Evolutionary conservation across 2,329 filamentous ascomycete genomes (phyloP).

Genomic region (Cryphonectria carpinicola): DNA sequence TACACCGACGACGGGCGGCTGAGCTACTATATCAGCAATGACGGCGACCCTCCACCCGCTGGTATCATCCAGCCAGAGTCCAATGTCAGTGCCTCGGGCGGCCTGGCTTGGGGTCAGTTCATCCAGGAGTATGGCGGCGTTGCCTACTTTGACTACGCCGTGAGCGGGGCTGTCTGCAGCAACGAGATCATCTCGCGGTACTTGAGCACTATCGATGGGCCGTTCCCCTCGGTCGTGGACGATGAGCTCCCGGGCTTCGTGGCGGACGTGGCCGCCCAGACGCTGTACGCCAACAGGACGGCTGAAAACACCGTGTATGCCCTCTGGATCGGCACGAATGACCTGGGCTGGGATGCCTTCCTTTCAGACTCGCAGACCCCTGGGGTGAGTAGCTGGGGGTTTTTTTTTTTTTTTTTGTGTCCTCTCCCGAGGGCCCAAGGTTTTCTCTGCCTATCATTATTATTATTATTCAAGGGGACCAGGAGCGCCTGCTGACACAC

Average conservation of each 20-base stretch:
- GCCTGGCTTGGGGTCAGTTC: constrained; percentile 70
- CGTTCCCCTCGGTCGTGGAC: constrained; percentile 65
- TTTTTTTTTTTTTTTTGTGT: not conserved
- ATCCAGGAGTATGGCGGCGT: constrained; percentile 63
- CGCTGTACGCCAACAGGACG: constrained; percentile 49
- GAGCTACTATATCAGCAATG: constrained; percentile 62
- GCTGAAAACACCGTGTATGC: constrained; percentile 69
- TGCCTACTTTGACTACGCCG: constrained; percentile 69
- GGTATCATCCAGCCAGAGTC: constrained; percentile 53
- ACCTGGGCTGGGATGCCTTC: constrained; percentile 69
- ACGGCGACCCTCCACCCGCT: constrained; percentile 64
- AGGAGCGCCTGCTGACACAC: not conserved
- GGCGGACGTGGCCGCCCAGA: constrained; percentile 49
- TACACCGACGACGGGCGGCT: constrained; percentile 75
- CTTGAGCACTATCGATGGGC: constrained; percentile 52
- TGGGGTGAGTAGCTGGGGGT: constrained; percentile 37
- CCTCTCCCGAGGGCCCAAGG: not conserved
- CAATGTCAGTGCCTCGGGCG: constrained; percentile 64
- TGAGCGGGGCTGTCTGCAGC: constrained; percentile 73
- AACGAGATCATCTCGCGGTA: constrained; percentile 66
- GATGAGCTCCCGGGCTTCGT: constrained; percentile 64
- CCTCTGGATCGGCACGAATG: constrained; percentile 83
- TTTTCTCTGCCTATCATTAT: no score
- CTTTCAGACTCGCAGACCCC: constrained; percentile 65
- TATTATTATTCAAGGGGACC: no score